Base-by-base conservation (phyloP, 2,329 filamentous ascomycete genomes). In the Stromatinia cepivora region DNA sequence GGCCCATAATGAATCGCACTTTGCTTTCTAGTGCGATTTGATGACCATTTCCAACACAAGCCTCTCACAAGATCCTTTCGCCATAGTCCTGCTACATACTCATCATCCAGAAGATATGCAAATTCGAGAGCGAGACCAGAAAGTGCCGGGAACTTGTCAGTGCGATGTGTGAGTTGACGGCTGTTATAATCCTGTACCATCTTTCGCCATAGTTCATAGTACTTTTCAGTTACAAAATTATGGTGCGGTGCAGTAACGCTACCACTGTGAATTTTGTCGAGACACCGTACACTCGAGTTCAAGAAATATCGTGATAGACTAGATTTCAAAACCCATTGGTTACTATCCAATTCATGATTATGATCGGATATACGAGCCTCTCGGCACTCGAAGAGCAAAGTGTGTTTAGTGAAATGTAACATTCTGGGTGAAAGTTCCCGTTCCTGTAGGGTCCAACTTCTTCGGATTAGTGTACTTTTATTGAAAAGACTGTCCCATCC, bases 401-500 rank as follows among this genome's bases (percentile, higher is more conserved):
- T 58, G 25, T 70, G 36, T 45, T 66, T 69, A 9, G 76, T 77
- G 67, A 72, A 72, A 36, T 71, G 46, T 9, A 72, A 42, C 4
- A 71, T 61, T 11, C 70, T 58, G 20, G 71, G 70, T 17, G 71
- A 68, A 17, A 71, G 59, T 28, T 70, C 64, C 13, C 65, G 34
- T 46, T 72, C 71, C 62, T 72, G 71, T n/a, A 71, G 45, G 25
- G 67, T 71, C 70, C 70, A 72, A 17, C 64, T 70, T 56, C 80
- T 75, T 36, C 22, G n/a, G 28, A 54, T 59, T 39, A 72, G 20
- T 39, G 48, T 45, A 20, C 53, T 61, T 25, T 53, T 25, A 20
- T 17, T 28, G 52, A 69, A 71, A 4, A 68, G 28, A 28, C 54
- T 52, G 3, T 70, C 64, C 56, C 66, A 67, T 45, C 66, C 66